Evolutionary conservation across 768 basidiomycete genomes (phyloP).

Genomic region (Favolaschia claudopus): DNA sequence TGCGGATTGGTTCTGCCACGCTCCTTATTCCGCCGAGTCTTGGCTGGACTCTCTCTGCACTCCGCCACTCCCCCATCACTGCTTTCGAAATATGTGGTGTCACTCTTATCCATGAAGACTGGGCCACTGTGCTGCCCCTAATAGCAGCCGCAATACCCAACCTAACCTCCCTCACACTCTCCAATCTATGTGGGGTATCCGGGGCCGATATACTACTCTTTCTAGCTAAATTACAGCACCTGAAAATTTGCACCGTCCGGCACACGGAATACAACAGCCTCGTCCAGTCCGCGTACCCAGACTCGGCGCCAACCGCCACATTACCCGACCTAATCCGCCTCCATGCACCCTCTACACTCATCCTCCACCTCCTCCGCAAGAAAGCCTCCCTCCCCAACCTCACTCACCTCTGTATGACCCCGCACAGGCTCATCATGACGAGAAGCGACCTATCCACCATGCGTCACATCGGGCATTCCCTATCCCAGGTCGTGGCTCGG

Average conservation of each 20-base stretch:
- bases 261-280: constrained; percentile 24
- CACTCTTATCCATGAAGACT: constrained; percentile 14
- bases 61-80: constrained; percentile 17
- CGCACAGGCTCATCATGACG: constrained; percentile 18
- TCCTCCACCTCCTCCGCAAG: constrained; percentile 19
- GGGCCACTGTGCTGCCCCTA: constrained; percentile 18
- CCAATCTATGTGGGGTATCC: constrained; percentile 16
- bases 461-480: constrained; percentile 20
- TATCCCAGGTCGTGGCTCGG: constrained; percentile 14
- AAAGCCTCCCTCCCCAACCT: constrained; percentile 13
- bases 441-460: constrained; percentile 13
- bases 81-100: constrained; percentile 13
- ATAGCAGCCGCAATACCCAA: constrained; percentile 14
- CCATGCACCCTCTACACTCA: constrained; percentile 20
- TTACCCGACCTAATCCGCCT: constrained; percentile 13
- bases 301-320: constrained; percentile 16
- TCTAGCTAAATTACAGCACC: constrained; percentile 17
- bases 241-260: constrained; percentile 15
- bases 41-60: constrained; percentile 19
- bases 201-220: constrained; percentile 23
- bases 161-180: constrained; percentile 13
- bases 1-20: constrained; percentile 18
- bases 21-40: constrained; percentile 20
- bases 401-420: constrained; percentile 12
- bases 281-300: constrained; percentile 21